Evolutionary conservation across 352 stramenopile species (phyloP), one percentile per base, ranked within the genome.

Genomic region (Aphanomyces invadans): DNA sequence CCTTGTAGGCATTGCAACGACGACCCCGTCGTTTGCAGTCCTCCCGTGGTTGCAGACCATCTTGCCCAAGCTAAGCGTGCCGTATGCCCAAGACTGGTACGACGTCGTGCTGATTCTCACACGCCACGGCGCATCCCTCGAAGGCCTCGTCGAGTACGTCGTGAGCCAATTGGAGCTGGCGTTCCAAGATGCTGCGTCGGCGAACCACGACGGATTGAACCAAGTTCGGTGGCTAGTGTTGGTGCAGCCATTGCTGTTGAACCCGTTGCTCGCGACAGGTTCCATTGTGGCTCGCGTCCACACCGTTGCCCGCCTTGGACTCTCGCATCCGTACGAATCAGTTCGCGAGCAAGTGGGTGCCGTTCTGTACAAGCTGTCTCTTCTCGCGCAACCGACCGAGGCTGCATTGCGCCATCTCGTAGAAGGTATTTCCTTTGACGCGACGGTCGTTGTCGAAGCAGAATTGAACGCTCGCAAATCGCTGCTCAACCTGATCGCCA

Each of bases 291-390:
- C 25, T 3, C 60, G 60, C n/a, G 17, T 67, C 4, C 1, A 25
- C 4, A 26, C 26, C 4, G 60, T 67, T 4, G 49, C 49, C 7
- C 26, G 10, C n/a, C 11, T 12, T 3, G 78, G 76, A 0, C 55
- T 92, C 46, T 70, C 77, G 0, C 83, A 92, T 36, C 81, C 77
- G 52, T 92, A 92, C 78, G 87, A 88, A 67, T 89, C 90, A 59
- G 87, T 92, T 17, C 80, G 83, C 23, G 81, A 92, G 42, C 74
- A 73, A 29, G 78, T 76, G 3, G 83, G 73, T 2, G 76, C 78
- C 39, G 71, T 87, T 49, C 48, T 90, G 17, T 89, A 84, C 56
- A 62, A 89, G n/a, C 54, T 92, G 17, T 33, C 17, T 32, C 65
- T 51, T 12, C 33, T 26, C 57, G 42, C n/a, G 4, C 38, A 53